These are phyloP conservation scores for Ochetophila trinervis DNA, from an alignment of 306 rosid species.

Conservation along the genomic window DNA sequence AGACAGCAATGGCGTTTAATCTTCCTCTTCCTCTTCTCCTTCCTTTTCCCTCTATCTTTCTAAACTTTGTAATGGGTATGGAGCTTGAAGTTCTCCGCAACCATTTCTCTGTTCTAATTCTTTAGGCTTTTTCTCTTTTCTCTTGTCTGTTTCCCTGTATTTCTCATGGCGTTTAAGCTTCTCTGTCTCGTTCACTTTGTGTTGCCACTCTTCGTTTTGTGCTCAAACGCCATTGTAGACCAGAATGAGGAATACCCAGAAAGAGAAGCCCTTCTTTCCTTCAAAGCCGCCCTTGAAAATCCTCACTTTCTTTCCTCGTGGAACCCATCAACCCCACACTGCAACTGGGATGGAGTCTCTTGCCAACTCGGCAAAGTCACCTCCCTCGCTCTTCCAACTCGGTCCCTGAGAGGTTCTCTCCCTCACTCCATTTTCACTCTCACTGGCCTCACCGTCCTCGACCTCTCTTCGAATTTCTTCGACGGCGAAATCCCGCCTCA, in stretches of 20 bases:
- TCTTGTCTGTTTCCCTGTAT: neutral
- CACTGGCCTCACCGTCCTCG: slow-evolving; percentile 45
- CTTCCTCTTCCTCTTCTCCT: slow-evolving; percentile 3
- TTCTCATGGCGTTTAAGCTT: slow-evolving; percentile 31
- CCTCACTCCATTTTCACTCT: slow-evolving; percentile 50
- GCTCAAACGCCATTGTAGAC: slow-evolving; percentile 19
- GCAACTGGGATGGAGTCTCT: slow-evolving; percentile 71
- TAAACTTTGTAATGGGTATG: neutral
- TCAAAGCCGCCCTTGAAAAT: slow-evolving; percentile 50
- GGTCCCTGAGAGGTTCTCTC: slow-evolving; percentile 46
- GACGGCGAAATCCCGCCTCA: slow-evolving; percentile 56
- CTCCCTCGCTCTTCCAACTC: slow-evolving; percentile 51
- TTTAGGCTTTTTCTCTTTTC: neutral
- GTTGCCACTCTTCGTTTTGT: slow-evolving; percentile 14
- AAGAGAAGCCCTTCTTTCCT: slow-evolving; percentile 50
- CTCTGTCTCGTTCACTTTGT: slow-evolving; percentile 17
- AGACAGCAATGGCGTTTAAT: slow-evolving; percentile 27
- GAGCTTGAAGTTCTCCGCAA: slow-evolving; percentile 6
- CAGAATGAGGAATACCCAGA: slow-evolving; percentile 36
- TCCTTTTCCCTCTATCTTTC: neutral
- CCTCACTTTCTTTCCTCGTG: slow-evolving; percentile 52
- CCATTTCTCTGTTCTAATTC: neutral
- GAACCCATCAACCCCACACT: slow-evolving; percentile 50
- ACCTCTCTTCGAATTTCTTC: slow-evolving; percentile 58
- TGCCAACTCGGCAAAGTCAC: slow-evolving; percentile 73